phyloP scores from a whole-genome alignment of 306 rosid genomes.

The Dryas alaskensis region DNA sequence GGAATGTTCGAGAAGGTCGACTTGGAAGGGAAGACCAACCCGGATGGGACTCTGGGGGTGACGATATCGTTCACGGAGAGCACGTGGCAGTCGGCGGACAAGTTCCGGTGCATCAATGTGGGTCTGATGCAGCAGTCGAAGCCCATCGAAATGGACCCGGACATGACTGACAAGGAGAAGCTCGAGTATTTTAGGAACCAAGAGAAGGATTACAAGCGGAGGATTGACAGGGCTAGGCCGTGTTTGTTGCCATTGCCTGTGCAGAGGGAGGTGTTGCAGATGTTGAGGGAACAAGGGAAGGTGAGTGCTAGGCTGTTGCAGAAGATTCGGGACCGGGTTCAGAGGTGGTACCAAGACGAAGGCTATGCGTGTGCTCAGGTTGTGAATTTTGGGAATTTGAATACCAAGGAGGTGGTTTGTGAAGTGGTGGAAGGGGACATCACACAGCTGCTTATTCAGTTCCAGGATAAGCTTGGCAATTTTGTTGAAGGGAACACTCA shows the following conservation, averaged over 20 bases:
- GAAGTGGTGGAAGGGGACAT: slow-evolving; percentile 99
- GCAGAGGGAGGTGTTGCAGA: slow-evolving; percentile 54
- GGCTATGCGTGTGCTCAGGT: slow-evolving; percentile 97
- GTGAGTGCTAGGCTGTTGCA: slow-evolving; percentile 92
- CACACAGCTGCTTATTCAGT: slow-evolving; percentile 71
- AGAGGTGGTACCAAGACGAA: slow-evolving; percentile 94
- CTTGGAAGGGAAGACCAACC: slow-evolving; percentile 81
- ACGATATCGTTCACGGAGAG: slow-evolving; percentile 75
- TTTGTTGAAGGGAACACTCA: slow-evolving; percentile 90
- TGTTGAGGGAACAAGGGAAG: slow-evolving; percentile 67
- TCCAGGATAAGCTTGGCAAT: slow-evolving; percentile 92
- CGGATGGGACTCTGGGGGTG: slow-evolving; percentile 67
- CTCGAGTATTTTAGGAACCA: slow-evolving; percentile 62
- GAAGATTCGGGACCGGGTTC: slow-evolving; percentile 87
- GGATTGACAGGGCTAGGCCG: slow-evolving; percentile 70
- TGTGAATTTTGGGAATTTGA: slow-evolving; percentile 89
- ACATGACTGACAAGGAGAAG: slow-evolving; percentile 94
- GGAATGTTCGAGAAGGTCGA: slow-evolving; percentile 99
- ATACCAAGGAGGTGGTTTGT: slow-evolving; percentile 90
- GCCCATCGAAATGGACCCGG: slow-evolving; percentile 79
- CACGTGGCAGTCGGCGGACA: slow-evolving; percentile 82
- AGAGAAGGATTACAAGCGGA: slow-evolving; percentile 84
- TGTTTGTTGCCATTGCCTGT: slow-evolving; percentile 69
- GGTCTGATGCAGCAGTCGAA: slow-evolving; percentile 79
- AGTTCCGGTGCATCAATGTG: slow-evolving; percentile 87